Base-by-base conservation (phyloP, 192 early-diverging fungal genomes). In the Rhizoclosmatium sp. region DNA sequence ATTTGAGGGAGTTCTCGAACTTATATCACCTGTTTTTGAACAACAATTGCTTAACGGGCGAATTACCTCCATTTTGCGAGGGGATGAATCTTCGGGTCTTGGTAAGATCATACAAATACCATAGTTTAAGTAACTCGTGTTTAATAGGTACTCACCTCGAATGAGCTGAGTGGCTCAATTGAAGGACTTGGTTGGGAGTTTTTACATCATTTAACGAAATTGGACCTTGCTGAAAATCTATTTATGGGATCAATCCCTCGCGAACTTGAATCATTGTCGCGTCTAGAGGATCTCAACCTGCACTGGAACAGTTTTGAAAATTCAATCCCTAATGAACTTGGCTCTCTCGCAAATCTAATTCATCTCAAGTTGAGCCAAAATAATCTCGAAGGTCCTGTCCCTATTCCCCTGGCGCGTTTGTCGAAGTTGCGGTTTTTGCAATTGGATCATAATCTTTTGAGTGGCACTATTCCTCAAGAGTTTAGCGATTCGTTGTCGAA, bases 21-120 rank as follows among this genome's bases (percentile, higher is more conserved):
- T 21, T 62, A 40, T 62, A 62, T 40, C 60, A 62, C 60, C 23
- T 62, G 21, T 62, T 19, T 62, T 62, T 62, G 23, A 62, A 62
- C 60, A 21, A 62, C 23, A 62, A 62, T 40, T 31, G 5, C 7
- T 31, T 62, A 7, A 7, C 9, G 19, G 60, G 60, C 5, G 23
- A 23, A 7, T 62, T 62, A 23, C 60, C 60, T 40, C 7, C 4
- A 7, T 7, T 62, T 40, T 7, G 60, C 23, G 23, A 7, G 5
- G 7, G 7, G 60, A 7, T 7, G 10, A 19, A 21, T 9, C 23
- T 62, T 4, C 60, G 39, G 4, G 39, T 62, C 21, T 40, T 62
- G 7, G 9, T 7, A 7, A 7, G 7, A 19, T 21, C 7, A 62
- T 19, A 40, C 60, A 62, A 62, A 7, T 7, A 19, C 5, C 21